Evolutionary conservation across 2,329 filamentous ascomycete genomes (phyloP), one percentile per base, ranked within the genome.

Genomic region (Paradendryphiella salina): DNA sequence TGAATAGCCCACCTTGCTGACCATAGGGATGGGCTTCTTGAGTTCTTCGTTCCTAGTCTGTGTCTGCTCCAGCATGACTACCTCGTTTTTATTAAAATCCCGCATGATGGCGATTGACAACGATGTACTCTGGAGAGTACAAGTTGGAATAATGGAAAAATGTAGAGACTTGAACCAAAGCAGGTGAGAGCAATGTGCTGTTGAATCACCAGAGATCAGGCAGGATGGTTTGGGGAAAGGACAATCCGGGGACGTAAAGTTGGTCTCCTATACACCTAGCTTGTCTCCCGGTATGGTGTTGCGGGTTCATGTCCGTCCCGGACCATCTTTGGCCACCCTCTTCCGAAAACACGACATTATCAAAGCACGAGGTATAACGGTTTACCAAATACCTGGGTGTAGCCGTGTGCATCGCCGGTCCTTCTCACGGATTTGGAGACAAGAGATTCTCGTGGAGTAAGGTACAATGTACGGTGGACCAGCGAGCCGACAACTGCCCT

Each of bases 1-100:
- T 13, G 66, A 70, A 41, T 71, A 68, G 52, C 70, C 69, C 21
- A 64, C 57, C 60, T 67, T 72, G 38, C 55, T 47, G 7, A 62
- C 52, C 5, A 52, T 51, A 2, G 62, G 66, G 2, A 62, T 38
- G 3, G 62, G 56, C 53, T 70, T 70, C 39, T 57, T 35, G 14
- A 59, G 40, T 5, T 58, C 61, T 2, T 58, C 46, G 15, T 64
- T 63, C 32, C 59, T 59, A 13, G 63, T 70, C 31, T 44, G 43
- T 26, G 61, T 50, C 37, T 56, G 57, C 55, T 67, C 65, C n/a
- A 70, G 53, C 60, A 63, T 65, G 51, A 61, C 49, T 35, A 60
- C 52, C 13, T 65, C 63, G 31, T 61, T 58, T 49, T 68, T 69
- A 26, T 67, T 60, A 21, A 49, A 46, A 8, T 55, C 52, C 62